Conservation (phyloP, 2,329 filamentous ascomycete genomes). For the Alternaria rosae region DNA sequence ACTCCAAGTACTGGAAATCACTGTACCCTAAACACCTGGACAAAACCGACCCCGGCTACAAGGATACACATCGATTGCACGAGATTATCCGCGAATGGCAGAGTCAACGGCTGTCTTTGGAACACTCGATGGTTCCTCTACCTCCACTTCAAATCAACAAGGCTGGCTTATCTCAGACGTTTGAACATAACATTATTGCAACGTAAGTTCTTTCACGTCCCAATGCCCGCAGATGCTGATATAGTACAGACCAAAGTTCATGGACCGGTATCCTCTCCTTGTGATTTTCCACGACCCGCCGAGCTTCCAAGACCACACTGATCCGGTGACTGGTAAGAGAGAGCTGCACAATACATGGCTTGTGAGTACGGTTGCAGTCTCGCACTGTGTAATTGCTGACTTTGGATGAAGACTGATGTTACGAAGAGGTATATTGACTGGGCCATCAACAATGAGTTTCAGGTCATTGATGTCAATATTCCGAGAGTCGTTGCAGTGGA, state of each 20-base stretch:
- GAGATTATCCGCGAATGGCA: slow-evolving; percentile 83
- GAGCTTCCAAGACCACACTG: slow-evolving; percentile 51
- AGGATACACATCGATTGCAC: slow-evolving; percentile 67
- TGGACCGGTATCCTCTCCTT: slow-evolving; percentile 71
- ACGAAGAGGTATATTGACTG: slow-evolving; percentile 83
- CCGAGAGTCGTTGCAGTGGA: slow-evolving; percentile 76
- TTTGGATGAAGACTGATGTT: slow-evolving; percentile 73
- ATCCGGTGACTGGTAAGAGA: slow-evolving; percentile 69
- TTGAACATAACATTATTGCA: slow-evolving; percentile 85
- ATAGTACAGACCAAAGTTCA: slow-evolving; percentile 65
- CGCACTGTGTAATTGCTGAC: slow-evolving; percentile 53
- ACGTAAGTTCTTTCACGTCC: slow-evolving; percentile 59
- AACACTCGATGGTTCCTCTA: slow-evolving; percentile 79
- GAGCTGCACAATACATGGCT: slow-evolving; percentile 88
- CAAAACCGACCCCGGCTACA: slow-evolving; percentile 36
- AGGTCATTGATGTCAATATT: slow-evolving; percentile 89
- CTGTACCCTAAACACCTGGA: slow-evolving; percentile 71
- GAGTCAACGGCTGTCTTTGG: slow-evolving; percentile 72
- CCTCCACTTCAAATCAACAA: slow-evolving; percentile 77
- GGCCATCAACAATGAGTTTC: slow-evolving; percentile 78
- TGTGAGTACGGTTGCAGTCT: slow-evolving; percentile 63
- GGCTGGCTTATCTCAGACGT: slow-evolving; percentile 74
- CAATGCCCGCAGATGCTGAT: background rate
- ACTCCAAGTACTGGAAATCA: slow-evolving; percentile 82
- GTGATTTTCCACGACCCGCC: slow-evolving; percentile 90